phyloP scores from a whole-genome alignment of 768 basidiomycete genomes.

The Tulasnella sp. region DNA sequence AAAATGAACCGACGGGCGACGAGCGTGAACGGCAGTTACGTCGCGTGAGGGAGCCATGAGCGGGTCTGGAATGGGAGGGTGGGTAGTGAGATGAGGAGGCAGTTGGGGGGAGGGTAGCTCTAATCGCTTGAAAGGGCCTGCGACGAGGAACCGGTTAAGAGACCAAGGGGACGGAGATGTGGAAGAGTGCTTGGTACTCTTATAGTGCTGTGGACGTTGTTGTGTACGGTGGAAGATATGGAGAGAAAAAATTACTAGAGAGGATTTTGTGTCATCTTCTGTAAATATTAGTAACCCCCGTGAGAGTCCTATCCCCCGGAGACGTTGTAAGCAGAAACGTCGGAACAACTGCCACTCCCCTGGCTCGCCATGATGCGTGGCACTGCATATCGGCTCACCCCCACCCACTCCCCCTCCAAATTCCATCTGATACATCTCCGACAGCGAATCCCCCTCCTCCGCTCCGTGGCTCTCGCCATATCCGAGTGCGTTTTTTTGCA shows the following conservation, averaged over 20 bases:
- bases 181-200: not conserved
- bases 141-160: not conserved
- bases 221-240: not conserved
- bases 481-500: too few species aligned
- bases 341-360: slow-evolving; percentile 3
- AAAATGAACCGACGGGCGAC: not conserved
- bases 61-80: slow-evolving; percentile 10
- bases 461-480: not conserved
- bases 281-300: not conserved
- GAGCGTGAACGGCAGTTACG: not conserved
- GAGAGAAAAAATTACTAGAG: not conserved
- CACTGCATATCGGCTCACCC: not conserved
- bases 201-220: not conserved
- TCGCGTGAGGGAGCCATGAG: slow-evolving; percentile 11
- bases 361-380: slow-evolving; percentile 9
- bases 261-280: not conserved
- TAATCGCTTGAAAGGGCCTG: not conserved
- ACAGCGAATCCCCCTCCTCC: not conserved
- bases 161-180: slow-evolving; percentile 16
- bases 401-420: not conserved
- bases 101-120: not conserved
- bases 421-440: not conserved
- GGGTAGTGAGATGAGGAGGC: slow-evolving; percentile 2
- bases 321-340: slow-evolving; percentile 4
- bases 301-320: not conserved